Percentiles rank a stretch among this genome's conserved stretches.
These are phyloP conservation scores for Calonectria crousiana DNA, from an alignment of 2,329 filamentous ascomycete species.

Conservation along the genomic window DNA sequence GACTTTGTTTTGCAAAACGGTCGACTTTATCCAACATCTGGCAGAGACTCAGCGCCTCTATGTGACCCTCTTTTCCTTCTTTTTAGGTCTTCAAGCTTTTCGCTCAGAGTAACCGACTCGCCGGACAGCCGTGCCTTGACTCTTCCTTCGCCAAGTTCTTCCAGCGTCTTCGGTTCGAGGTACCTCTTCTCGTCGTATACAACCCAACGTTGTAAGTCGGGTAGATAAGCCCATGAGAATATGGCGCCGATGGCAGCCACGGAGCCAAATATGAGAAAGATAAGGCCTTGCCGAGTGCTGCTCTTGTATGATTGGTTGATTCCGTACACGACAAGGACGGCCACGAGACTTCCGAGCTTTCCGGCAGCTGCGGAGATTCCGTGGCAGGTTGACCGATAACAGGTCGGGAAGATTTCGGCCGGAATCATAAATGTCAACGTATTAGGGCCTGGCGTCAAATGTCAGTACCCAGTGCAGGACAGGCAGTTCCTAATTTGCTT, in stretches of 20 bases:
- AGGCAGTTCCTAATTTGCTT: slow-evolving; percentile 24
- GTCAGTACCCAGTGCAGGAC: slow-evolving; percentile 24
- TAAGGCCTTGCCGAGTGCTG: slow-evolving; percentile 59
- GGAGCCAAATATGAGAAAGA: slow-evolving; percentile 64
- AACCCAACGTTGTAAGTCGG: slow-evolving; percentile 59
- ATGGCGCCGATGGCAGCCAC: slow-evolving; percentile 62
- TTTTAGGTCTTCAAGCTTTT: slow-evolving; percentile 56
- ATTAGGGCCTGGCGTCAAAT: slow-evolving; percentile 61
- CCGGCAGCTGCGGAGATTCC: slow-evolving; percentile 72
- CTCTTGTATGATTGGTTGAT: slow-evolving; percentile 60
- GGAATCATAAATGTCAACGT: slow-evolving; percentile 74
- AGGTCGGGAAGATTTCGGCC: slow-evolving; percentile 74
- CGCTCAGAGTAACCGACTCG: slow-evolving; percentile 57
- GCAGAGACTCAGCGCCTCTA: slow-evolving; percentile 39
- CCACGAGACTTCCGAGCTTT: slow-evolving; percentile 68
- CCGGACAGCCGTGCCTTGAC: slow-evolving; percentile 58
- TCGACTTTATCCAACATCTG: slow-evolving; percentile 32
- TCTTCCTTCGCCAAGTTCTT: slow-evolving; percentile 63
- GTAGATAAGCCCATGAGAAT: slow-evolving; percentile 65
- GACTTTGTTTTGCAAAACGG: not conserved
- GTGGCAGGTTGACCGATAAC: slow-evolving; percentile 72
- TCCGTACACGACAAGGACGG: slow-evolving; percentile 62
- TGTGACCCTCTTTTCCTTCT: slow-evolving; percentile 46
- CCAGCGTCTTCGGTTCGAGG: slow-evolving; percentile 61
- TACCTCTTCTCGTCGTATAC: slow-evolving; percentile 51